These are phyloP conservation scores for Sapria himalayana DNA, from an alignment of 345 rosid species.

Conservation along the genomic window DNA sequence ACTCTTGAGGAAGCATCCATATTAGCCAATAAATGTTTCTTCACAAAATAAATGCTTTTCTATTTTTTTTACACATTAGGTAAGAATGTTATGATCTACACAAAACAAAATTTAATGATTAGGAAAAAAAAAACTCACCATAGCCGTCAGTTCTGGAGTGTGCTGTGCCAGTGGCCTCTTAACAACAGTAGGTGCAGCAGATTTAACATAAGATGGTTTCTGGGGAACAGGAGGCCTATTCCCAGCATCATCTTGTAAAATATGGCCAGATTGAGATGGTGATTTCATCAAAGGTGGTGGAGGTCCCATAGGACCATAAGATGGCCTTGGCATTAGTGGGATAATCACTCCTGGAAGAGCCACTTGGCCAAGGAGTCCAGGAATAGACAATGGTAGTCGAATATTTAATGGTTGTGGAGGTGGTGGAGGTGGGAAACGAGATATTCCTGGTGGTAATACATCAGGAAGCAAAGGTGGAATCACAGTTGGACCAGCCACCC, in stretches of 20 bases:
- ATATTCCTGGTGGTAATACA: slow-evolving; percentile 48
- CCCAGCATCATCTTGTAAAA: slow-evolving; percentile 27
- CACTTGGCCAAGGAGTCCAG: slow-evolving; percentile 29
- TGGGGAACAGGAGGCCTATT: slow-evolving; percentile 34
- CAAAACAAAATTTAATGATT: slow-evolving; percentile 4
- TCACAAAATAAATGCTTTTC: too few species aligned
- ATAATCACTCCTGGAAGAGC: slow-evolving; percentile 45
- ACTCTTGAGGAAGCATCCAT: too few species aligned
- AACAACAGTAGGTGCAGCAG: slow-evolving; percentile 96
- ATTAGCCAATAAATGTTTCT: too few species aligned
- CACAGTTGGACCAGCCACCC: slow-evolving; percentile 25
- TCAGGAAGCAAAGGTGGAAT: slow-evolving; percentile 30
- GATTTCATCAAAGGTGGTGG: slow-evolving; percentile 88
- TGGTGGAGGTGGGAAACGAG: slow-evolving; percentile 59
- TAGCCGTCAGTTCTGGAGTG: slow-evolving; percentile 84
- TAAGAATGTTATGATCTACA: too few species aligned
- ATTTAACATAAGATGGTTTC: slow-evolving; percentile 86
- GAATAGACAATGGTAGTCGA: slow-evolving; percentile 24
- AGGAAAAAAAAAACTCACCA: slow-evolving; percentile 30
- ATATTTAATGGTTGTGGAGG: slow-evolving; percentile 66
- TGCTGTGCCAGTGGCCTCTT: slow-evolving; percentile 97
- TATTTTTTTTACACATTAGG: too few species aligned
- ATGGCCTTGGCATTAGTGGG: slow-evolving; percentile 61
- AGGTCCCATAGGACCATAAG: slow-evolving; percentile 73
- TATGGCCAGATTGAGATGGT: slow-evolving; percentile 89